Percentiles rank a stretch among this genome's conserved stretches.
These are phyloP conservation scores for Ustilago crameri DNA, from an alignment of 1,284 basidiomycete species.

Conservation along the genomic window DNA sequence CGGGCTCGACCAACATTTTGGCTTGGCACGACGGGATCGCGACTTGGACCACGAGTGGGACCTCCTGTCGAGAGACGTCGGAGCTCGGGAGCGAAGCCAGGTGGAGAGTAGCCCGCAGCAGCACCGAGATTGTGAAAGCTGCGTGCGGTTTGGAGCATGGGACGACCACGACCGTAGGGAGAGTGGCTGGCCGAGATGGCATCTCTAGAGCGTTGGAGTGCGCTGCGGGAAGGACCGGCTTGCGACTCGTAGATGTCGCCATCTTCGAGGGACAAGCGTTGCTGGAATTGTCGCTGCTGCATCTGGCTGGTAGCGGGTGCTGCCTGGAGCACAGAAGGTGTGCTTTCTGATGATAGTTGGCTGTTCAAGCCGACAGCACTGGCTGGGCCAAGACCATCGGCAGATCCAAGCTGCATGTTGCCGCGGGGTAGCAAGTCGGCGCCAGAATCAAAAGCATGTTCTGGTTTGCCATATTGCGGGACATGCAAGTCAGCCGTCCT, in stretches of 20 bases:
- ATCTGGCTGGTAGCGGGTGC: constrained; percentile 19
- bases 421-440: constrained; percentile 19
- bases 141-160: constrained; percentile 18
- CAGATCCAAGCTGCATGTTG: constrained; percentile 3
- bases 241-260: constrained; percentile 40
- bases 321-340: constrained; percentile 37
- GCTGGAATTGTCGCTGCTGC: constrained; percentile 19
- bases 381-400: constrained; percentile 10
- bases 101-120: constrained; percentile 24
- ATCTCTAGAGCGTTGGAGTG: constrained; percentile 24
- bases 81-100: constrained; percentile 25
- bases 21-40: constrained; percentile 40
- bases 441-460: constrained; percentile 13
- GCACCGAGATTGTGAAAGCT: constrained; percentile 20
- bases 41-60: constrained; percentile 15
- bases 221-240: constrained; percentile 39
- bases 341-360: constrained; percentile 2
- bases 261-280: constrained; percentile 15
- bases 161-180: constrained; percentile 28
- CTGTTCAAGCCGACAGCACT: constrained; percentile 6
- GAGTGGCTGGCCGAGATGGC: constrained; percentile 21
- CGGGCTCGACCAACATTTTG: constrained; percentile 42
- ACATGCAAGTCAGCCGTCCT: constrained; percentile 22
- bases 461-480: constrained; percentile 8
- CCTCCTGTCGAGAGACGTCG: constrained; percentile 34